A percentile compares a stretch with the other conserved stretches of the same genome.
phyloP scores from a whole-genome alignment of 768 basidiomycete genomes.

The Leccinum variicolor region DNA sequence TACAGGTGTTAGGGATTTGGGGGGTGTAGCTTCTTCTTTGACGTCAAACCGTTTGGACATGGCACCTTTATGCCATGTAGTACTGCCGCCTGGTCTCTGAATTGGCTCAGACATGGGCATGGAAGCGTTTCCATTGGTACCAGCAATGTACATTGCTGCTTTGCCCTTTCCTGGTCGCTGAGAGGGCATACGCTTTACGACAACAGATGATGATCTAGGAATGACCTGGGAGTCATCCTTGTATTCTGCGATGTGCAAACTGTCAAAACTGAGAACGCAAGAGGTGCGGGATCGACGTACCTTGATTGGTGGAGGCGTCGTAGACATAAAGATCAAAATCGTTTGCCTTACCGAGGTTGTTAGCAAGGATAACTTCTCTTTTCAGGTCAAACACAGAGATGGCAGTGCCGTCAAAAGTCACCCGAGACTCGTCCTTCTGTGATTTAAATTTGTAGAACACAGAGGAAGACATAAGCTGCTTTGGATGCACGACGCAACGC shows the following conservation, averaged over 20 bases:
- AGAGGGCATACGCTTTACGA: constrained; percentile 88
- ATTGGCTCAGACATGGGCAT: constrained; percentile 49
- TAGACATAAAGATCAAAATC: constrained; percentile 93
- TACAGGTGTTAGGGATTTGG: constrained; percentile 27
- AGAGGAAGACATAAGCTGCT: constrained; percentile 71
- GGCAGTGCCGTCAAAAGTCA: constrained; percentile 97
- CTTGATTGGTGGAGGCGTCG: constrained; percentile 86
- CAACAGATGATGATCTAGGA: constrained; percentile 90
- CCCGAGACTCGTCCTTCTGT: constrained; percentile 88
- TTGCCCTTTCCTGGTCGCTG: constrained; percentile 79
- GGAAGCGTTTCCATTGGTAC: constrained; percentile 37
- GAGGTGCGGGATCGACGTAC: constrained; percentile 39
- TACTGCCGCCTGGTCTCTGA: constrained; percentile 35
- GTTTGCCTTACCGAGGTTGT: constrained; percentile 92
- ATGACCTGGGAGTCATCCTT: constrained; percentile 90
- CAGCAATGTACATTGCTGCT: constrained; percentile 70
- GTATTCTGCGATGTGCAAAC: constrained; percentile 55
- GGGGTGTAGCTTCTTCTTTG: constrained; percentile 55
- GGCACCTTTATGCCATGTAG: constrained; percentile 64
- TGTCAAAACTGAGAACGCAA: neutral
- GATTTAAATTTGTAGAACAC: constrained; percentile 99
- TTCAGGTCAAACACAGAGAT: constrained; percentile 99
- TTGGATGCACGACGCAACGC: constrained; percentile 15
- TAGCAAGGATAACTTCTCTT: constrained; percentile 95
- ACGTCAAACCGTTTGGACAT: constrained; percentile 91